Conservation (phyloP, 176 grass and related monocot species). For the Eremochloa ophiuroides region DNA sequence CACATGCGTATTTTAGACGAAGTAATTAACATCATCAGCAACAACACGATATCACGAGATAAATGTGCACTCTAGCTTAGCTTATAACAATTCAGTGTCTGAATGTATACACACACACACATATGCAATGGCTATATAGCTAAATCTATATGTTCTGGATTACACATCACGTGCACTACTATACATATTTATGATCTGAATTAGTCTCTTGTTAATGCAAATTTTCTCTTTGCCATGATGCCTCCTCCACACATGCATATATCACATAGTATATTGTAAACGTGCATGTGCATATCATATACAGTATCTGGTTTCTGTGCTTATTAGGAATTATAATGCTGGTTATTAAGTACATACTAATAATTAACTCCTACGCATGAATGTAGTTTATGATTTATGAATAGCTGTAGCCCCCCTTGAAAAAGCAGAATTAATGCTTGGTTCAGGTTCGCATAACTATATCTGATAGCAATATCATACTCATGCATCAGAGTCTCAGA, state of each 20-base stretch:
- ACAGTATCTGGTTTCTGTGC: neutral
- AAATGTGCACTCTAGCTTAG: neutral
- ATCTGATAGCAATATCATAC: neutral
- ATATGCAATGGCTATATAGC: neutral
- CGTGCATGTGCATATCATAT: neutral
- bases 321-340: neutral
- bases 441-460: neutral
- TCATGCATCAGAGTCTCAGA: neutral
- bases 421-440: neutral
- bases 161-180: neutral
- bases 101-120: neutral
- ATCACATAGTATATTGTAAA: neutral
- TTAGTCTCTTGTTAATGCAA: neutral
- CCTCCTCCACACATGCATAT: neutral
- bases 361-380: neutral
- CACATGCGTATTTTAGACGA: neutral
- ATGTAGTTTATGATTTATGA: neutral
- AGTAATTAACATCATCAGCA: neutral
- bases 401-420: neutral
- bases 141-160: neutral
- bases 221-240: neutral
- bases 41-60: neutral
- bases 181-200: neutral
- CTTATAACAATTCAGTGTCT: neutral
- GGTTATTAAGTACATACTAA: neutral